Conservation (phyloP, 345 rosid species). For the Zanthoxylum bungeanum region DNA sequence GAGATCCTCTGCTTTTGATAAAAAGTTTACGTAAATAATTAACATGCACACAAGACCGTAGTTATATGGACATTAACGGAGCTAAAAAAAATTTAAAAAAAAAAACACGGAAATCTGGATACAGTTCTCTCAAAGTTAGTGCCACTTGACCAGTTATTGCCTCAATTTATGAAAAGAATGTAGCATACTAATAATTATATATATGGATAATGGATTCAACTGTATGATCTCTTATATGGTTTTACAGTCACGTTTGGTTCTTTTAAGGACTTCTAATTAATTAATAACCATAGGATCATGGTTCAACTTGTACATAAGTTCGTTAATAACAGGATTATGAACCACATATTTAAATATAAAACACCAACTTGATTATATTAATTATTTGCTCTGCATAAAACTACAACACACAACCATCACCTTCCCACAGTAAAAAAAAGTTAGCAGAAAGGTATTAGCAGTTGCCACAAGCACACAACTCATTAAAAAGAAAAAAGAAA, state of each 20-base stretch:
- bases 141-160: background rate
- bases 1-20: background rate
- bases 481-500: background rate
- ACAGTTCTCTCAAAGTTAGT: background rate
- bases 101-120: too few species aligned
- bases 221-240: background rate
- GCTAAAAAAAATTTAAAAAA: too few species aligned
- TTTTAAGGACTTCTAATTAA: background rate
- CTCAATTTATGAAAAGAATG: background rate
- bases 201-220: background rate
- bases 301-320: background rate
- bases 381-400: background rate
- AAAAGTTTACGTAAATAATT: too few species aligned
- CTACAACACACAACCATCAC: slow-evolving; percentile 39
- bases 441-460: slow-evolving; percentile 51
- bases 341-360: background rate
- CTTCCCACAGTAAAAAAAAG: slow-evolving; percentile 46
- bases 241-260: background rate
- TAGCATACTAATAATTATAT: background rate
- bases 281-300: background rate
- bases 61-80: too few species aligned
- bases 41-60: too few species aligned
- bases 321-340: background rate
- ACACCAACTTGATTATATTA: background rate
- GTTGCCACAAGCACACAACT: background rate